Percentiles rank a stretch among this genome's conserved stretches.
These are phyloP conservation scores for Chloropicon primus DNA, from an alignment of 139 green algal species.

Conservation along the genomic window DNA sequence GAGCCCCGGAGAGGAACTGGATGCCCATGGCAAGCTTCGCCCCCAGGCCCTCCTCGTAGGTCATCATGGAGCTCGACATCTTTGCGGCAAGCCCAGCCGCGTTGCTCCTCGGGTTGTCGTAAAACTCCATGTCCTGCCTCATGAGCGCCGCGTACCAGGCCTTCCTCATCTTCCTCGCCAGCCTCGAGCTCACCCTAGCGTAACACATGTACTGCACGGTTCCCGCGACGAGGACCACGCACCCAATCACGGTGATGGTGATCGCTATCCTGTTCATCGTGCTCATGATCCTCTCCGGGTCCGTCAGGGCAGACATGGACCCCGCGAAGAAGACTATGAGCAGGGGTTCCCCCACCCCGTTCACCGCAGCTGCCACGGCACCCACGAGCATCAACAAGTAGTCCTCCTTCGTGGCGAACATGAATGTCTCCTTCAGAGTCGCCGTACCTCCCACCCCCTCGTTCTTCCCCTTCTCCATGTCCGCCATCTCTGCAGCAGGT, in stretches of 20 bases:
- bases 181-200: neutral
- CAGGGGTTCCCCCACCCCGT: neutral
- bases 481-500: too few species aligned
- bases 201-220: neutral
- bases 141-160: neutral
- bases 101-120: neutral
- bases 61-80: neutral
- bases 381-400: neutral
- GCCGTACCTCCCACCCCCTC: neutral
- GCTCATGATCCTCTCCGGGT: neutral
- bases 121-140: neutral
- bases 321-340: neutral
- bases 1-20: neutral
- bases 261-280: neutral
- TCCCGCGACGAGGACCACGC: neutral
- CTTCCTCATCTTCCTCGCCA: neutral
- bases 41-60: neutral
- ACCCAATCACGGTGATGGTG: neutral
- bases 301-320: neutral
- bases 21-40: neutral
- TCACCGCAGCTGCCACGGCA: neutral
- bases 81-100: neutral
- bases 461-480: neutral
- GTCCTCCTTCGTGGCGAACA: neutral
- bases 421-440: neutral